Evolutionary conservation across 2,329 filamentous ascomycete species (phyloP).

Genomic region (Ceratocystis diversiconidia): DNA sequence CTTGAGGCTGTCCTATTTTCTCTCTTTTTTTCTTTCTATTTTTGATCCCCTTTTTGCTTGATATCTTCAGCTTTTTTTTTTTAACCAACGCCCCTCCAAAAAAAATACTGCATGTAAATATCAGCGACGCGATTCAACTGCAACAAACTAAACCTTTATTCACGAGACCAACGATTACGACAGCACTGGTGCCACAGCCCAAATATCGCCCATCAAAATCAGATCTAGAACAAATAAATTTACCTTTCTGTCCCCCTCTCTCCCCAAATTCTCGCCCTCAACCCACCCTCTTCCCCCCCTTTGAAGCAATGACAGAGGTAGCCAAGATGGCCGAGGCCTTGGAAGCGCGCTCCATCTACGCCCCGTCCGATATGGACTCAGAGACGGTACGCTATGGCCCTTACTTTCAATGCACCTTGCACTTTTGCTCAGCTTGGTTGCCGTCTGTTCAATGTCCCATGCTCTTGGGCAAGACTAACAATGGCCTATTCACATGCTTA

Average conservation of each 20-base stretch:
- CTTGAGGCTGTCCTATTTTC: conserved; percentile 4
- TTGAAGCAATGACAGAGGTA: conserved; percentile 11
- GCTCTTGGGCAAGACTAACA: conserved; percentile 8
- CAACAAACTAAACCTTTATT: background rate
- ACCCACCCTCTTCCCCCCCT: too few relatives aligned
- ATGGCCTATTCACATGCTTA: conserved; percentile 1
- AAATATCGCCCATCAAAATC: background rate
- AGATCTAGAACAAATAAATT: too few relatives aligned
- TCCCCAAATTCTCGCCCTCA: background rate
- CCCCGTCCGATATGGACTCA: conserved; percentile 16
- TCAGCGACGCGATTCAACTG: background rate
- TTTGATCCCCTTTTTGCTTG: conserved; percentile 1
- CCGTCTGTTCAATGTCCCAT: background rate
- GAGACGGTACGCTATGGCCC: conserved; percentile 7
- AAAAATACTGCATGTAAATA: background rate
- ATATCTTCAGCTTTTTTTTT: conserved; percentile 6
- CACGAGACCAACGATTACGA: conserved; percentile 11
- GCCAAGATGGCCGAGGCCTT: conserved; percentile 10
- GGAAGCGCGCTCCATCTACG: conserved; percentile 11
- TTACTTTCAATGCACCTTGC: background rate
- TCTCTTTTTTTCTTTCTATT: conserved; percentile 1
- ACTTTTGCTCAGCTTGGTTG: background rate
- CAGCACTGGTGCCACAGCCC: background rate
- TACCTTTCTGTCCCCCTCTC: too few relatives aligned
- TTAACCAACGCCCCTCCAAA: background rate